Evolutionary conservation across 2,329 filamentous ascomycete genomes (phyloP).

Genomic region (Alternaria gaisen): DNA sequence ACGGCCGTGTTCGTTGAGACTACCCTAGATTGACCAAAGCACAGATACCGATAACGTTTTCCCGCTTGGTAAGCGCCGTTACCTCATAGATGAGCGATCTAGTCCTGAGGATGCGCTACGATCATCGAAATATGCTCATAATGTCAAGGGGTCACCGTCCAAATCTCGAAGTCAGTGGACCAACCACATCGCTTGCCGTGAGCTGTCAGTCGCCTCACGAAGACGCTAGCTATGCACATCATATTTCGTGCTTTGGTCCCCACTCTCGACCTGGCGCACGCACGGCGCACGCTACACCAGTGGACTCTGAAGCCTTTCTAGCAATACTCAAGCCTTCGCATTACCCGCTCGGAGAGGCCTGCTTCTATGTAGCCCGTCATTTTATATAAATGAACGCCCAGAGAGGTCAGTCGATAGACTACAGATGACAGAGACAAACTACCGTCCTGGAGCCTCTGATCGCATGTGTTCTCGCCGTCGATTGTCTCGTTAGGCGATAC

Average conservation of each 20-base stretch:
- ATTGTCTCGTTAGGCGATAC: background rate
- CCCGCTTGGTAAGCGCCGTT: background rate
- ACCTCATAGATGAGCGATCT: background rate
- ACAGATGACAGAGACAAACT: background rate
- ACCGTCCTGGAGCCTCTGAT: background rate
- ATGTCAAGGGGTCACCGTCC: background rate
- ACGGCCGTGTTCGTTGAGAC: background rate
- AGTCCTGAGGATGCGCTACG: background rate
- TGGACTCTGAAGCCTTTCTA: background rate
- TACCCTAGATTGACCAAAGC: background rate
- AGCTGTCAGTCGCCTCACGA: background rate
- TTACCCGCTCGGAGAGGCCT: background rate
- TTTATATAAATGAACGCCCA: background rate
- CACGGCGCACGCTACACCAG: background rate
- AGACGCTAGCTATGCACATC: constrained; percentile 15
- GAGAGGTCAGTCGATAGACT: background rate
- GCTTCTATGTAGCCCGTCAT: background rate
- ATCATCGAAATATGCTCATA: background rate
- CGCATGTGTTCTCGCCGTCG: background rate
- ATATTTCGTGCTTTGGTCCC: constrained; percentile 6
- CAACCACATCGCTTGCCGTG: background rate
- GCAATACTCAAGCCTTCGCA: background rate
- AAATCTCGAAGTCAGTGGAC: background rate
- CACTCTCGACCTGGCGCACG: background rate
- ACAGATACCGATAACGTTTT: background rate